Percentiles rank a stretch among this genome's conserved stretches.
Conservation (phyloP, 2,329 filamentous ascomycete genomes). For the Fusarium neocosmosporiellum region DNA sequence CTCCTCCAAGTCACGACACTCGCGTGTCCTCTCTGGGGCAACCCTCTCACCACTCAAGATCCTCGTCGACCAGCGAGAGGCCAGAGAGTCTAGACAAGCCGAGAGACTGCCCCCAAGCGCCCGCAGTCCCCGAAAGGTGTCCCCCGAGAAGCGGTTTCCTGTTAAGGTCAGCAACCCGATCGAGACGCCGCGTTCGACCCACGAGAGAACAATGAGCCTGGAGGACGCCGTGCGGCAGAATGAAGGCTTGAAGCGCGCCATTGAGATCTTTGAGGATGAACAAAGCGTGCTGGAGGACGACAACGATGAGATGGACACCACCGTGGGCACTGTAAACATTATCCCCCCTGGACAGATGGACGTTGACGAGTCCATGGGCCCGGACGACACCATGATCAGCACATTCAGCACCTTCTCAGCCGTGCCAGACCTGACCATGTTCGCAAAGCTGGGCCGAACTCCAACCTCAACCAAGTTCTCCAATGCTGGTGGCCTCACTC, state of each 20-base stretch:
- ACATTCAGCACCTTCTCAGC: slow-evolving; percentile 91
- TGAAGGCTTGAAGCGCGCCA: slow-evolving; percentile 67
- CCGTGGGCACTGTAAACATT: slow-evolving; percentile 42
- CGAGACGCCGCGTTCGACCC: slow-evolving; percentile 33
- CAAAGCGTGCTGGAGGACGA: slow-evolving; percentile 43
- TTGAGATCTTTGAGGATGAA: slow-evolving; percentile 72
- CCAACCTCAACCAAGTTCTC: slow-evolving; percentile 70
- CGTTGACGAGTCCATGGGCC: slow-evolving; percentile 56
- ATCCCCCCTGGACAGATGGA: slow-evolving; percentile 40
- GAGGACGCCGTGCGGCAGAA: slow-evolving; percentile 67
- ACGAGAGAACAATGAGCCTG: slow-evolving; percentile 58
- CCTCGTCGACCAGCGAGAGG: slow-evolving; percentile 52
- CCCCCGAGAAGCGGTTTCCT: slow-evolving; percentile 69
- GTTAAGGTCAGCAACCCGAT: slow-evolving; percentile 62
- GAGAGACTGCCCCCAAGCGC: slow-evolving; percentile 45
- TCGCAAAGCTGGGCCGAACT: slow-evolving; percentile 77
- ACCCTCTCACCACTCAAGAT: slow-evolving; percentile 70
- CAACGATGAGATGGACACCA: slow-evolving; percentile 42
- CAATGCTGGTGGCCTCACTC: slow-evolving; percentile 52
- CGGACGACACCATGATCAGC: slow-evolving; percentile 81
- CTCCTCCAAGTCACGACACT: slow-evolving; percentile 58
- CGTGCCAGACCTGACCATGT: slow-evolving; percentile 86
- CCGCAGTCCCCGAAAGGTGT: slow-evolving; percentile 60
- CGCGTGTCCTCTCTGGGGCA: slow-evolving; percentile 66
- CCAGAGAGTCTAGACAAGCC: slow-evolving; percentile 34